Evolutionary conservation across 371 early-diverging fungal genomes (phyloP).

Genomic region (Capillidium rhysosporum): DNA sequence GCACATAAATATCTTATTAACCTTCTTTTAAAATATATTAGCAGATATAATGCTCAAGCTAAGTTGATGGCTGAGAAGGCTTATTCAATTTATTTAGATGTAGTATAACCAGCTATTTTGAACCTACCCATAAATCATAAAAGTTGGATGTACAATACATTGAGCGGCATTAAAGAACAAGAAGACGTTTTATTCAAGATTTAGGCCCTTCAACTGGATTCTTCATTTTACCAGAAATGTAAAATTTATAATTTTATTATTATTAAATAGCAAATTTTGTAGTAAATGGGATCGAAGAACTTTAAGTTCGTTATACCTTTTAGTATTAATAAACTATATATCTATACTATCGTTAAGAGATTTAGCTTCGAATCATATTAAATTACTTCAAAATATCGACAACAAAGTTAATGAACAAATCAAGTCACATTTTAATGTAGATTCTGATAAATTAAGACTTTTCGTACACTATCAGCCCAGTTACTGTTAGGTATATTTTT

Average conservation of each 20-base stretch:
- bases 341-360: conserved; percentile 43
- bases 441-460: conserved; percentile 31
- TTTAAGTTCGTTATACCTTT: conserved; percentile 1
- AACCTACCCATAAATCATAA: not conserved
- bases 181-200: not conserved
- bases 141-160: conserved; percentile 1
- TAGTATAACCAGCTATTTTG: not conserved
- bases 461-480: conserved; percentile 75
- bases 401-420: conserved; percentile 21
- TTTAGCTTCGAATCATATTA: conserved; percentile 29
- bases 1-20: not conserved
- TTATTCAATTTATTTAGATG: not conserved
- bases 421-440: conserved; percentile 17
- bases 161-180: not conserved
- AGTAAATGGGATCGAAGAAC: conserved; percentile 5
- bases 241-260: not conserved
- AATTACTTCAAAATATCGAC: conserved; percentile 35
- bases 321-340: not conserved
- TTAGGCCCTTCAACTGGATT: not conserved
- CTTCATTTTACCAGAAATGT: conserved; percentile 1
- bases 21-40: not conserved
- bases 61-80: not conserved
- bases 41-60: not conserved
- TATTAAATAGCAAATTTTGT: not conserved
- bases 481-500: conserved; percentile 33